A percentile compares a stretch with the other conserved stretches of the same genome.
Evolutionary conservation across 176 grass and related monocot species (phyloP).

Genomic region (Chrysopogon serrulatus): DNA sequence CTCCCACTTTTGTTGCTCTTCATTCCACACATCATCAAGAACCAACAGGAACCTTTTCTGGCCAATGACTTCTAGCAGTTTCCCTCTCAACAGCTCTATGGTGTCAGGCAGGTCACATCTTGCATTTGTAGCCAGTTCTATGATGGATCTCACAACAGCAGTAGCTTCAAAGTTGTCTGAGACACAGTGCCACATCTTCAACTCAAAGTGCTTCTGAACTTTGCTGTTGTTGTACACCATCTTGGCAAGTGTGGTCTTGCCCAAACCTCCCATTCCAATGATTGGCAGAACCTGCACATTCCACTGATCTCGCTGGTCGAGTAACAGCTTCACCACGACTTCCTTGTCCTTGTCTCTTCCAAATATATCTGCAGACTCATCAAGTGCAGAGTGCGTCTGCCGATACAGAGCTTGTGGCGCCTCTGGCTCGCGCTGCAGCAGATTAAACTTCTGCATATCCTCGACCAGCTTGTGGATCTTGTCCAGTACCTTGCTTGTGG

Average conservation of each 20-base stretch:
- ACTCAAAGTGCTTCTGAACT: slow-evolving; percentile 11
- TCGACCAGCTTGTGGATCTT: background rate
- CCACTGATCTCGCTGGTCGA: background rate
- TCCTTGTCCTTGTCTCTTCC: slow-evolving; percentile 15
- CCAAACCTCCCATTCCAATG: slow-evolving; percentile 44
- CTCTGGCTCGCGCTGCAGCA: background rate
- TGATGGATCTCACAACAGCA: background rate
- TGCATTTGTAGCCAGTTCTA: background rate
- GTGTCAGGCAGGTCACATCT: background rate
- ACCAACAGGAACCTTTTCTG: slow-evolving; percentile 11
- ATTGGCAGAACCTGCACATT: slow-evolving; percentile 23
- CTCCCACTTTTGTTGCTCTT: background rate
- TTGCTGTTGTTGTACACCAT: slow-evolving; percentile 27
- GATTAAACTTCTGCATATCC: background rate
- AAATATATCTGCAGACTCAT: background rate
- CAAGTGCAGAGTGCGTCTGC: background rate
- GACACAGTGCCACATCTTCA: slow-evolving; percentile 34
- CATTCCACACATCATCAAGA: slow-evolving; percentile 44
- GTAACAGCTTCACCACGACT: background rate
- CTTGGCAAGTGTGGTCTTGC: slow-evolving; percentile 43
- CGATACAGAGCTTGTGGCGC: background rate
- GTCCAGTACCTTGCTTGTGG: background rate
- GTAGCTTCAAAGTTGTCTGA: slow-evolving; percentile 10
- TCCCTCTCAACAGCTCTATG: background rate
- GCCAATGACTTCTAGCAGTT: background rate